These are phyloP conservation scores for Mycena olivaceomarginata DNA, from an alignment of 768 basidiomycete species.

Conservation along the genomic window DNA sequence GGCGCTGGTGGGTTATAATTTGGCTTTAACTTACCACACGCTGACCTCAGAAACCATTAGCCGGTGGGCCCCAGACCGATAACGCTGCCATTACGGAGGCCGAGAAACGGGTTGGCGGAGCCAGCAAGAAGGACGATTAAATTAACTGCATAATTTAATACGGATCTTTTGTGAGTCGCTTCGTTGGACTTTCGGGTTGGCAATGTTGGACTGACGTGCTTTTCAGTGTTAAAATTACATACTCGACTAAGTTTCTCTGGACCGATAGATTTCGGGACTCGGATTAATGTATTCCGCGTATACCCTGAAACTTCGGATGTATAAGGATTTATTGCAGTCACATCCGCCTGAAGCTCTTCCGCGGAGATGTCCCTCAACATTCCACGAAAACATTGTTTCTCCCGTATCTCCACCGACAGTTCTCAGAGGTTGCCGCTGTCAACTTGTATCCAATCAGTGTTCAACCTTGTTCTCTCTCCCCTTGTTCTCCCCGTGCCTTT, in stretches of 20 bases:
- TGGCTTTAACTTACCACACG: not conserved
- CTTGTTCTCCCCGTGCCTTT: constrained; percentile 2
- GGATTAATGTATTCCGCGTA: constrained; percentile 37
- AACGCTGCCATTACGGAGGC: constrained; percentile 91
- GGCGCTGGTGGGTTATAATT: constrained; percentile 68
- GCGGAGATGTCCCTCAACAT: too few species aligned
- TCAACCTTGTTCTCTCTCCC: not conserved
- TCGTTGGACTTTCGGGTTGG: not conserved
- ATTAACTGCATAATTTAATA: constrained; percentile 36
- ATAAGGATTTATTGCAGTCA: not conserved
- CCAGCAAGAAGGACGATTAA: constrained; percentile 86
- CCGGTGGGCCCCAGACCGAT: constrained; percentile 88
- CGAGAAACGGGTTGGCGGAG: constrained; percentile 83
- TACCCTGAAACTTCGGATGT: constrained; percentile 12
- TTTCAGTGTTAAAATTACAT: constrained; percentile 42
- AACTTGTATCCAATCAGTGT: constrained; percentile 14
- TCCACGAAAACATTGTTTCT: not conserved
- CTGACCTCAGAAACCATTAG: constrained; percentile 47
- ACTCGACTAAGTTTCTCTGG: constrained; percentile 31
- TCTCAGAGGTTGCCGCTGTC: not conserved
- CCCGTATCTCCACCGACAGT: constrained; percentile 9
- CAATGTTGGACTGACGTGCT: not conserved
- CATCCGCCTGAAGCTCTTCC: too few species aligned
- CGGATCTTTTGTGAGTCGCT: constrained; percentile 20
- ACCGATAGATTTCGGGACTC: constrained; percentile 35